A percentile compares a stretch with the other conserved stretches of the same genome.
Conservation (phyloP, 1,284 basidiomycete genomes). For the Retiboletus fuscus region DNA sequence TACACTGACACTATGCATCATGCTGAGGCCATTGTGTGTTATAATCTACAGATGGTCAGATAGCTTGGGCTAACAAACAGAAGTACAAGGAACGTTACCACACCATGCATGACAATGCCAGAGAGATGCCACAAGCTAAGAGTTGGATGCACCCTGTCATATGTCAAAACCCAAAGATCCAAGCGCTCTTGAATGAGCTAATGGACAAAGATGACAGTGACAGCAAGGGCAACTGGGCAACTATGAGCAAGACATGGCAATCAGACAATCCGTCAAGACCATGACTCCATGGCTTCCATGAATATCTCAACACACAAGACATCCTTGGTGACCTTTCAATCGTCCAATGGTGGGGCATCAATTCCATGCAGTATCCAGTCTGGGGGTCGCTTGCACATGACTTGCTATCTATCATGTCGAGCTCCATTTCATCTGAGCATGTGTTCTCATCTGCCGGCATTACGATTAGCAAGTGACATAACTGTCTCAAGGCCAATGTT, state of each 20-base stretch:
- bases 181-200: conserved; percentile 5
- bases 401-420: too few species aligned
- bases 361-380: too few species aligned
- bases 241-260: not conserved
- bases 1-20: not conserved
- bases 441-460: too few species aligned
- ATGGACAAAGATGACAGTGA: conserved; percentile 9
- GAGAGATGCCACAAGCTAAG: not conserved
- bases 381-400: too few species aligned
- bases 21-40: not conserved
- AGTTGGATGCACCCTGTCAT: not conserved
- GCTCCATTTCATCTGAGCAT: not conserved
- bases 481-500: not conserved
- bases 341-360: too few species aligned
- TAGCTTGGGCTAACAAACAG: not conserved
- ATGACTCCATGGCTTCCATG: conserved; percentile 3
- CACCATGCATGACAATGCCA: not conserved
- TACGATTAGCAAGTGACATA: not conserved
- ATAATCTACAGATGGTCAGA: not conserved
- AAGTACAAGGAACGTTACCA: conserved; percentile 8
- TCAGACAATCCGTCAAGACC: not conserved
- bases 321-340: not conserved
- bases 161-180: conserved; percentile 1
- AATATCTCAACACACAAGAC: conserved; percentile 12
- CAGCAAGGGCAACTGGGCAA: not conserved